Base-by-base conservation (phyloP, 768 basidiomycete genomes). In the Xerocomellus amylosporus region DNA sequence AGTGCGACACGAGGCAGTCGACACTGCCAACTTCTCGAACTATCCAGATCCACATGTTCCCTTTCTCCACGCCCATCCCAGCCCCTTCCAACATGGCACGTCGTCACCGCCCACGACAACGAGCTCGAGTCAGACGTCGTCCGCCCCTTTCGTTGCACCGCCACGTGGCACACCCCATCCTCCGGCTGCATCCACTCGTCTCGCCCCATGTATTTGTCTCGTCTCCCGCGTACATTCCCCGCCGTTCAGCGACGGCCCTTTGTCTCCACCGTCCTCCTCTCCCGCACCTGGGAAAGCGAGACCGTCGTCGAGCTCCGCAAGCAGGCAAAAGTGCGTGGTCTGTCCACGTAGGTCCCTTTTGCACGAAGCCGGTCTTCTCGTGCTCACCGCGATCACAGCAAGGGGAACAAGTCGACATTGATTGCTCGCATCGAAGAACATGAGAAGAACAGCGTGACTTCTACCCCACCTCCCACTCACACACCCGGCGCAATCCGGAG, bases 381-480 rank as follows among this genome's bases (percentile, higher is more conserved):
- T 24, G 13, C 56, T 64, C 52, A 69, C 46, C 13, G 4, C 22
- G 7, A 13, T 28, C 36, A 42, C 30, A 87, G 86, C 24, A 78
- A 72, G 56, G 86, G 85, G 3, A 83, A 75, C 68, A 88, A 87
- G 67, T 71, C 80, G 4, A 74, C 73, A 4, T 69, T 88, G 30
- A 74, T 85, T 54, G 63, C 77, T 37, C 79, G 83, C 50, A 72
- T 88, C 46, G 74, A 79, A 57, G 75, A 82, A 61, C 73, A 78
- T 45, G 82, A 85, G 41, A 67, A 73, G 31, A 61, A 58, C 48
- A 67, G 56, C 37, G 30, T 61, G 33, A 34, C 68, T 30, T 60
- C 62, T n/a, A 31, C 58, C 9, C 17, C 52, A 30, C 55, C 50
- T 38, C 38, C 47, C 40, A 4, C 20, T 12, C 46, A 13, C 28